phyloP scores from a whole-genome alignment of 495 filamentous ascomycete species.

The Xylaria nigripes region DNA sequence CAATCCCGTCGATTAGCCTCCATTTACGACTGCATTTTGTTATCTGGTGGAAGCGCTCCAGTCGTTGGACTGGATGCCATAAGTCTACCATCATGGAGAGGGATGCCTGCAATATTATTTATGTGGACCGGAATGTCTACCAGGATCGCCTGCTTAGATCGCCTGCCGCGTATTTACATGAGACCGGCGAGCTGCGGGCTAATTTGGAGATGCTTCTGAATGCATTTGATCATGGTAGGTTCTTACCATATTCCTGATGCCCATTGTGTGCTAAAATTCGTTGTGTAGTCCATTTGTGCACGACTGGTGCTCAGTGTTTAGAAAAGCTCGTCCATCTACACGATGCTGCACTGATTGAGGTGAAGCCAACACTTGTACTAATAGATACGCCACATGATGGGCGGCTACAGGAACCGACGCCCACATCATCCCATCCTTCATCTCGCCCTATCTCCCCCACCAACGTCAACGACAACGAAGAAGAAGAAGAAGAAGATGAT shows the following conservation, averaged over 20 bases:
- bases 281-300: conserved; percentile 63
- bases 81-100: conserved; percentile 52
- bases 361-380: conserved; percentile 66
- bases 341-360: conserved; percentile 51
- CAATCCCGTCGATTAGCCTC: not conserved
- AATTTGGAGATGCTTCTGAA: conserved; percentile 41
- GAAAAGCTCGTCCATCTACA: conserved; percentile 59
- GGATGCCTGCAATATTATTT: conserved; percentile 69
- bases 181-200: conserved; percentile 30
- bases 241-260: not conserved
- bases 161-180: conserved; percentile 13
- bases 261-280: conserved; percentile 18
- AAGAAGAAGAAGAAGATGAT: no score
- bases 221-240: conserved; percentile 43
- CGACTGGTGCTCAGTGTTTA: conserved; percentile 61
- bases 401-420: conserved; percentile 27
- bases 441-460: conserved; percentile 21
- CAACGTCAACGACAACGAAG: conserved; percentile 20
- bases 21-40: conserved; percentile 9
- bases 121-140: conserved; percentile 67
- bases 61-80: conserved; percentile 44
- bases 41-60: conserved; percentile 37
- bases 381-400: conserved; percentile 59
- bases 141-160: conserved; percentile 50
- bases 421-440: conserved; percentile 39